Percentiles rank a stretch among this genome's conserved stretches.
These are phyloP conservation scores for Boletus fagicola DNA, from an alignment of 768 basidiomycete species.

Conservation along the genomic window DNA sequence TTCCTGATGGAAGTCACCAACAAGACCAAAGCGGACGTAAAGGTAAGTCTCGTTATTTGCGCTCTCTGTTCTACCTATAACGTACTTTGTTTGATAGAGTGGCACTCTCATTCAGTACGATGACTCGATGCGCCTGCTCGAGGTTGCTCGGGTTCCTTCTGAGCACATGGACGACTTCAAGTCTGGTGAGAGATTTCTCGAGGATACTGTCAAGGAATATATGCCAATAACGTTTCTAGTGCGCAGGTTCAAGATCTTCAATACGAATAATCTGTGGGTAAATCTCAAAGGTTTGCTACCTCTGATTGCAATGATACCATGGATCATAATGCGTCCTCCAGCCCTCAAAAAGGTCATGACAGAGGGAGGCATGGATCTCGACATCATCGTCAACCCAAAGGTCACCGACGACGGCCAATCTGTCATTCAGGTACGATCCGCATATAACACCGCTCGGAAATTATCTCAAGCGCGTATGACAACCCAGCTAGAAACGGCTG, in stretches of 20 bases:
- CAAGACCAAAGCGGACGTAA: constrained; percentile 88
- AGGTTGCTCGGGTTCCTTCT: constrained; percentile 10
- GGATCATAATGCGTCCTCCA: constrained; percentile 24
- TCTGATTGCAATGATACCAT: neutral
- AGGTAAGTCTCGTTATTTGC: constrained; percentile 31
- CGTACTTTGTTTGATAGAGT: constrained; percentile 43
- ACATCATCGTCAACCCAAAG: constrained; percentile 95
- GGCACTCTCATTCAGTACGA: constrained; percentile 92
- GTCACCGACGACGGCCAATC: constrained; percentile 81
- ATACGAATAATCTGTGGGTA: constrained; percentile 83
- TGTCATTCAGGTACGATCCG: constrained; percentile 64
- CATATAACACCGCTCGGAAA: constrained; percentile 1
- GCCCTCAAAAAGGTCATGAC: constrained; percentile 92
- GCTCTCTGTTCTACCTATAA: neutral
- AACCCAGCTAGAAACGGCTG: constrained; percentile 77
- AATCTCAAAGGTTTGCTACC: constrained; percentile 61
- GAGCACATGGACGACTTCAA: constrained; percentile 14
- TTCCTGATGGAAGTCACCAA: constrained; percentile 96
- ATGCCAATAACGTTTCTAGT: constrained; percentile 36
- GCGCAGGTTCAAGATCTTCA: constrained; percentile 93
- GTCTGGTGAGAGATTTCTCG: constrained; percentile 34
- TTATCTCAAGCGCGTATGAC: constrained; percentile 1
- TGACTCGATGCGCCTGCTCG: constrained; percentile 5
- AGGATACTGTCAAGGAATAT: neutral
- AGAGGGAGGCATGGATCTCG: constrained; percentile 80